Evolutionary conservation across 345 rosid genomes (phyloP).

Genomic region (Kernera saxatilis): DNA sequence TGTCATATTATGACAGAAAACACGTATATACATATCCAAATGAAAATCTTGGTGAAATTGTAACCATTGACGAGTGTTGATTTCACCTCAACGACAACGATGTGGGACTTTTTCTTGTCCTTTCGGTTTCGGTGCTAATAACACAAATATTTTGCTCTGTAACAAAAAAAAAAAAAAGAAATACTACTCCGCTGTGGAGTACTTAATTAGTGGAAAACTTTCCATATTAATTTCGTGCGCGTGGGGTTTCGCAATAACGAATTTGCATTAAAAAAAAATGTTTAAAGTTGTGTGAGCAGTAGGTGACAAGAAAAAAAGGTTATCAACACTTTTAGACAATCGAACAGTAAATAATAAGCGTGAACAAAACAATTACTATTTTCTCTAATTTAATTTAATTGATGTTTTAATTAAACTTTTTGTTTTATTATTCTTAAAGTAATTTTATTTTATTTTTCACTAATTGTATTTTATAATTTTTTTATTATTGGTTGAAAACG

Average conservation of each 20-base stretch:
- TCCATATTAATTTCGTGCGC: background rate
- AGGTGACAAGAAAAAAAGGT: background rate
- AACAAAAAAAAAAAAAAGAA: background rate
- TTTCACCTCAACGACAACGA: background rate
- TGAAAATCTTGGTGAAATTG: background rate
- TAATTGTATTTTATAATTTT: too few relatives aligned
- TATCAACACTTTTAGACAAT: too few relatives aligned
- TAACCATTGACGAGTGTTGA: constrained; percentile 2
- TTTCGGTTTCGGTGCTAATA: background rate
- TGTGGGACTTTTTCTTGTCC: background rate
- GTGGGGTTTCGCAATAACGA: background rate
- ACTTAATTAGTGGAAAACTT: background rate
- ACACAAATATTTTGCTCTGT: background rate
- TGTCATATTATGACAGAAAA: background rate
- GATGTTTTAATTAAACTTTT: too few relatives aligned
- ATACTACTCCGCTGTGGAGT: background rate
- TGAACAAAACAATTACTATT: too few relatives aligned
- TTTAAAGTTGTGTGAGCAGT: background rate
- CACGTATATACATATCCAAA: background rate
- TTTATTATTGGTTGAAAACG: too few relatives aligned
- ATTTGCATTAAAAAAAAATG: background rate
- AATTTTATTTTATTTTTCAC: too few relatives aligned
- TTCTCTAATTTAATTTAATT: too few relatives aligned
- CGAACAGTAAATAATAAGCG: too few relatives aligned
- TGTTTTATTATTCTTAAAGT: too few relatives aligned